Evolutionary conservation across 164 flowering plant genomes (phyloP).

Genomic region (Paratinospora sagittata): DNA sequence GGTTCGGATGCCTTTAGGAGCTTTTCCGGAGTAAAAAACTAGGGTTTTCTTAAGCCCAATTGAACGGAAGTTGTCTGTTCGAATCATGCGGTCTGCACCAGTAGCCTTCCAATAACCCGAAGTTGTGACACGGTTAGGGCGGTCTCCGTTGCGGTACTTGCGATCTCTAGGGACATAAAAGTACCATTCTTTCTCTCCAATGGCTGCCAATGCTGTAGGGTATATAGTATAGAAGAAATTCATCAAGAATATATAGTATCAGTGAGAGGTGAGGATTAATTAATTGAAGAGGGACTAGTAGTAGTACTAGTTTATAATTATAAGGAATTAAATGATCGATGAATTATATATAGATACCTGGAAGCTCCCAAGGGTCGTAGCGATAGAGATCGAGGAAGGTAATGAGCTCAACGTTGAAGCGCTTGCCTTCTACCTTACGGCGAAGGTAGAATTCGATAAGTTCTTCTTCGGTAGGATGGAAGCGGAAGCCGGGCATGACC

Average conservation of each 20-base stretch:
- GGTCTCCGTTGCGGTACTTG: constrained; percentile 88
- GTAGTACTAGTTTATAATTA: background rate
- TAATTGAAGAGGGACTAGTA: background rate
- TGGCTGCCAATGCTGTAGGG: constrained; percentile 76
- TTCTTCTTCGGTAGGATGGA: constrained; percentile 98
- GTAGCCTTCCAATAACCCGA: constrained; percentile 99
- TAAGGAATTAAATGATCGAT: background rate
- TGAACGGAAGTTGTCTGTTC: constrained; percentile 50
- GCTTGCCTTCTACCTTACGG: constrained; percentile 94
- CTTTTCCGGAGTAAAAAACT: constrained; percentile 98
- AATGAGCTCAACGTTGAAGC: constrained; percentile 89
- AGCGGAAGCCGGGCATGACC: constrained; percentile 98
- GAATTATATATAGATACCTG: constrained; percentile 40
- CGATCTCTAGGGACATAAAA: constrained; percentile 95
- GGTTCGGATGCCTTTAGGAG: constrained; percentile 87
- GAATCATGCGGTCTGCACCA: constrained; percentile 92
- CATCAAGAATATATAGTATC: too few species aligned
- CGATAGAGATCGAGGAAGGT: constrained; percentile 92
- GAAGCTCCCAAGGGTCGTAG: constrained; percentile 99
- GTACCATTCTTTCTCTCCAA: constrained; percentile 98
- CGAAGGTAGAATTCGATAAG: constrained; percentile 95
- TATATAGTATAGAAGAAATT: too few species aligned
- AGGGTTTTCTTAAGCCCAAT: constrained; percentile 96
- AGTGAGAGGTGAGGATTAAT: too few species aligned
- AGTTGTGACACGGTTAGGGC: constrained; percentile 92